Percentiles rank a stretch among this genome's conserved stretches.
These are phyloP conservation scores for Fusarium napiforme DNA, from an alignment of 2,329 filamentous ascomycete genomes.

Conservation along the genomic window DNA sequence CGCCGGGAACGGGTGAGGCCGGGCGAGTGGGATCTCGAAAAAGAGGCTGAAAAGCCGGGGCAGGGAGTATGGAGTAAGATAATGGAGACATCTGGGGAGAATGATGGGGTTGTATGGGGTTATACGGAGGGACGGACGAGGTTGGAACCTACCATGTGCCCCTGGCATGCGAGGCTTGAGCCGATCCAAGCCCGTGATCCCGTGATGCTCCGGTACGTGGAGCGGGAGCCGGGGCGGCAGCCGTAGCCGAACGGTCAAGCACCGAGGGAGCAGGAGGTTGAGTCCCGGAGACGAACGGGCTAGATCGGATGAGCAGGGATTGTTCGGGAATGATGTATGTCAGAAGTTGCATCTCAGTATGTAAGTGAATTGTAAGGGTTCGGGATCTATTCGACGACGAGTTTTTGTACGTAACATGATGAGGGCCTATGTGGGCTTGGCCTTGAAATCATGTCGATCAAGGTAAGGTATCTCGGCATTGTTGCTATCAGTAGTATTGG, in stretches of 20 bases:
- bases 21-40: constrained; percentile 40
- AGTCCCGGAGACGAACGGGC: constrained; percentile 39
- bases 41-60: constrained; percentile 45
- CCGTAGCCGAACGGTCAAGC: constrained; percentile 45
- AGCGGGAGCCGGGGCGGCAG: constrained; percentile 38
- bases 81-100: constrained; percentile 29
- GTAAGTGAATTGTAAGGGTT: constrained; percentile 20
- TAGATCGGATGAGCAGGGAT: constrained; percentile 42
- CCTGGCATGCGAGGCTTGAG: constrained; percentile 39
- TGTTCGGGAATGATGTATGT: constrained; percentile 22
- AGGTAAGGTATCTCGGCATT: constrained; percentile 1
- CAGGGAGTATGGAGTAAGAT: constrained; percentile 35
- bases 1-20: constrained; percentile 42
- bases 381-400: constrained; percentile 17
- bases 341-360: constrained; percentile 16
- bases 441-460: constrained; percentile 17
- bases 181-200: constrained; percentile 45
- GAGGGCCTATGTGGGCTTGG: constrained; percentile 6
- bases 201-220: constrained; percentile 47
- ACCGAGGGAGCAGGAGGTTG: constrained; percentile 11
- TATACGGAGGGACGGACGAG: constrained; percentile 26
- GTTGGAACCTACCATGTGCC: constrained; percentile 3
- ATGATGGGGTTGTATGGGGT: constrained; percentile 34
- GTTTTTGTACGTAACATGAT: constrained; percentile 22
- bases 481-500: background rate